Base-by-base conservation (phyloP, 2,329 filamentous ascomycete genomes). In the Dothideomycetes sp. region DNA sequence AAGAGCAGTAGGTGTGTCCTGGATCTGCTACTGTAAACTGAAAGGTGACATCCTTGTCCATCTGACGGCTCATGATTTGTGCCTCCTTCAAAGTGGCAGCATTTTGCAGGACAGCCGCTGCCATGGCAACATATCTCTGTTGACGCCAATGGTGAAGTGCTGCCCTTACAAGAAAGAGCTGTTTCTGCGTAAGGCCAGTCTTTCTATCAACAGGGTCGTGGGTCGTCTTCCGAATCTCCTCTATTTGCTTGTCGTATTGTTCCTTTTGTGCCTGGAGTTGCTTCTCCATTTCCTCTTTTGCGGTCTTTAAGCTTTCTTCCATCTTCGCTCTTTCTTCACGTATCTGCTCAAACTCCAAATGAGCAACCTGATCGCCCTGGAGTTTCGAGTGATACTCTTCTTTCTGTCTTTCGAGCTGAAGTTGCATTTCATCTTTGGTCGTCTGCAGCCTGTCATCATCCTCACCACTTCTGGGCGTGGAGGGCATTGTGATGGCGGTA, bases 31-130 rank as follows among this genome's bases (percentile, higher is more conserved):
- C 79, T 10, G 85, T 82, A 57, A 96, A 98, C 59, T 98, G 91
- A 58, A 98, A 96, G 15, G 89, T 81, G 7, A 95, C 84, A 48
- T 79, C 79, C 58, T 95, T 91, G 50, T 91, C 84, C 66, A 98
- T 83, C 52, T 94, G 85, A 51, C 94, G 89, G 64, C 88, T 94
- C 85, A 98, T 91, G 45, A 98, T 81, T 56, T 98, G 91, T 2
- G 91, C 91, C 61, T 98, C 91, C 58, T 98, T 98, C 43, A 98
- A 62, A 19, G 80, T 76, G 5, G 84, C 79, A 3, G 89, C 89
- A 57, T 94, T 81, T 55, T 94, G 87, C 34, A 98, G 68, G 19
- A 96, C 80, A 2, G 81, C 77, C 59, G 96, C 91, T 3, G 89
- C 88, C 84, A 98, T 94, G 40, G 81, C 80, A 42, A 98, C 86